These are phyloP conservation scores for Termitomyces sp. DNA, from an alignment of 768 basidiomycete genomes.

Conservation along the genomic window DNA sequence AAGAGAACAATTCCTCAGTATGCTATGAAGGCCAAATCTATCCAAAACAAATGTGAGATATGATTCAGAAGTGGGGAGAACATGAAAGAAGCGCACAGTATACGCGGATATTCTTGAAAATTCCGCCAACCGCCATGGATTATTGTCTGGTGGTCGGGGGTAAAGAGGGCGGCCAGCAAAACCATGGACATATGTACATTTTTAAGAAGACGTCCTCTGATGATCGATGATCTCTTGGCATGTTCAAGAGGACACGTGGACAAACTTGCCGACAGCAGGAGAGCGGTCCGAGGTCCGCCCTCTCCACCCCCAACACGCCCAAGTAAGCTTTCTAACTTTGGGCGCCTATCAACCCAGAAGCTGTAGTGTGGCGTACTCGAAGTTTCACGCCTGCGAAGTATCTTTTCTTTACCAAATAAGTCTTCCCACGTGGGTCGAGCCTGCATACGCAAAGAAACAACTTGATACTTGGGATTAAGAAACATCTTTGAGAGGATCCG, in stretches of 20 bases:
- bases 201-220: conserved; percentile 1
- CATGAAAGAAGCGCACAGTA: conserved; percentile 46
- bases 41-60: neutral
- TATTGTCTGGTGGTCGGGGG: neutral
- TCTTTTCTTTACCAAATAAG: neutral
- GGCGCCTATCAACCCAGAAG: too few relatives aligned
- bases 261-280: neutral
- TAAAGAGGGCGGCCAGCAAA: neutral
- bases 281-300: neutral
- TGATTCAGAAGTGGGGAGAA: neutral
- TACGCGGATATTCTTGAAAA: conserved; percentile 60
- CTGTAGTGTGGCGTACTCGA: neutral
- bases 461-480: neutral
- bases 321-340: too few relatives aligned
- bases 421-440: neutral
- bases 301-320: neutral
- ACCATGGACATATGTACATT: neutral
- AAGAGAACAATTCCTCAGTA: conserved; percentile 82
- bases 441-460: neutral
- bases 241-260: neutral
- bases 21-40: conserved; percentile 70
- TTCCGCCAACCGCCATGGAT: neutral
- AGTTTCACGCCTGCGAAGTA: neutral
- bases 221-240: neutral
- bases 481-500: neutral